Base-by-base conservation (phyloP, 192 early-diverging fungal species). In the Backusella macrospora region DNA sequence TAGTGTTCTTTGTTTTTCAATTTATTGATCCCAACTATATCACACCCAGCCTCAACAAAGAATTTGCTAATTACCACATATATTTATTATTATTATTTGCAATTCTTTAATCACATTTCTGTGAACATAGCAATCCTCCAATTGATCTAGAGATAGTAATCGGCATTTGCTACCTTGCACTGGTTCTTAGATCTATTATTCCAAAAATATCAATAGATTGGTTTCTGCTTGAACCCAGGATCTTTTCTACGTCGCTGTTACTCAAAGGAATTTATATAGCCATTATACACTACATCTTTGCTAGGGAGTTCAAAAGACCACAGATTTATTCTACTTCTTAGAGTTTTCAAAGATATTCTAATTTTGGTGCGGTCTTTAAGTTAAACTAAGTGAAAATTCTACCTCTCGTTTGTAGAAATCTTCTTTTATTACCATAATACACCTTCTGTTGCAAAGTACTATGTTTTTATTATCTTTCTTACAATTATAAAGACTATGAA, bases 401-500 rank as follows among this genome's bases (percentile, higher is more conserved):
- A 62, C 59, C 59, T 37, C 59, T 23, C 7, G 59, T 23, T 8
- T 62, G 59, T 12, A 62, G 12, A 62, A 62, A 62, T 3, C 26
- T 34, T 8, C 13, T 62, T 62, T 62, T 13, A 34, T 12, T 23
- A 3, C 1, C 6, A 23, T 0, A 62, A 5, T 3, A 23, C 37
- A 12, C 37, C 59, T 13, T 34, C 59, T 34, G 6, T 29, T 9
- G 59, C 59, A 62, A 62, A 62, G 29, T 62, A 62, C 21, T 34
- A 62, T 13, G 59, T 62, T 34, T 62, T 62, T 62, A 62, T 29
- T 5, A 62, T 29, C 29, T 62, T 62, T 34, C 59, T 23, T 62
- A 62, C 2, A 12, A 62, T 37, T 26, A 23, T 62, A 29, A 62
- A 34, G 21, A 29, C 59, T 29, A 9, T 29, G 29, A 29, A 29